These are phyloP conservation scores for Solanum chiquidenum DNA, from an alignment of 257 asterid genomes.

Conservation along the genomic window DNA sequence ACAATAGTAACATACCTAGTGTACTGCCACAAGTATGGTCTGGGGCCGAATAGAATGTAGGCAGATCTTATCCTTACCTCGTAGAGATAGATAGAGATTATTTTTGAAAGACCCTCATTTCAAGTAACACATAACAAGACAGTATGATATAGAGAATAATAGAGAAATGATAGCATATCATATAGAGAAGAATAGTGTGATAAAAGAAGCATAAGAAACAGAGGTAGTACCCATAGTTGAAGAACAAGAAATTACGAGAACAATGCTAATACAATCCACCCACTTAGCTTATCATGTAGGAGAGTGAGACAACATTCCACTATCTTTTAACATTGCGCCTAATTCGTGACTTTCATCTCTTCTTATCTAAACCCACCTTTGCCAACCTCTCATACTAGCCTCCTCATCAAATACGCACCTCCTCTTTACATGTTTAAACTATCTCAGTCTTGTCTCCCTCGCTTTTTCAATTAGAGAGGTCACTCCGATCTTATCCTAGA, in stretches of 20 bases:
- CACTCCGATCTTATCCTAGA: no score
- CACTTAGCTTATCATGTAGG: neutral
- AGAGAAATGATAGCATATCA: neutral
- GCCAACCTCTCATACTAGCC: neutral
- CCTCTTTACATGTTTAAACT: no score
- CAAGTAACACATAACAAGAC: neutral
- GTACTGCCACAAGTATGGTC: neutral
- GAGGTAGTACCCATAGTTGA: neutral
- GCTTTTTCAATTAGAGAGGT: no score
- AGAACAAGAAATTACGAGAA: neutral
- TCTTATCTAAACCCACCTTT: neutral
- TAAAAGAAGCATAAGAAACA: neutral
- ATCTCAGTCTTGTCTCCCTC: no score
- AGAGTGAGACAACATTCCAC: neutral
- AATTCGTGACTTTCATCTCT: neutral
- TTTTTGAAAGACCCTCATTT: neutral
- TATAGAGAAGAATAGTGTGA: neutral
- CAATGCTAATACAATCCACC: neutral
- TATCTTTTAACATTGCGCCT: neutral
- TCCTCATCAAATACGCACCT: no score
- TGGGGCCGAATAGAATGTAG: neutral
- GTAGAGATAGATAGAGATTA: neutral
- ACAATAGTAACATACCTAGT: neutral
- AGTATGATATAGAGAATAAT: neutral
- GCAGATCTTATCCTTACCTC: neutral